A percentile compares a stretch with the other conserved stretches of the same genome.
Conservation (phyloP, 345 rosid species). For the Moricandia moricandioides region DNA sequence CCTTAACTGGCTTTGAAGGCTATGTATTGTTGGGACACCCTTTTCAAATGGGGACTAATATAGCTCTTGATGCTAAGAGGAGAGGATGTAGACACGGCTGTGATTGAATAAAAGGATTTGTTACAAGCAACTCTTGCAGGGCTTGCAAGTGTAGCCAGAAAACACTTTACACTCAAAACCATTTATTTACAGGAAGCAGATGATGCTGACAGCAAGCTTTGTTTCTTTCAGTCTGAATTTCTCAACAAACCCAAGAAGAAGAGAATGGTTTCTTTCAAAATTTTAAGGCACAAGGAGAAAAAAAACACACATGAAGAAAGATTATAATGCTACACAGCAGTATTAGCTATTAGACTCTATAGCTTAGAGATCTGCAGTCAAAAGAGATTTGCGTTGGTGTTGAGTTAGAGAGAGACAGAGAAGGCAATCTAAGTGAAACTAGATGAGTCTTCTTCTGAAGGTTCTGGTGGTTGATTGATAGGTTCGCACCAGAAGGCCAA, state of each 20-base stretch:
- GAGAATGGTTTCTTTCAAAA: slow-evolving; percentile 21
- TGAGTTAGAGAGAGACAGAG: slow-evolving; percentile 13
- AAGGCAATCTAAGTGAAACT: slow-evolving; percentile 9
- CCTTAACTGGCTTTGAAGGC: slow-evolving; percentile 16
- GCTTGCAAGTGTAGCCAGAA: not conserved
- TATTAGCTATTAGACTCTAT: slow-evolving; percentile 37
- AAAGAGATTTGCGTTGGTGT: slow-evolving; percentile 33
- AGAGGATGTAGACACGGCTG: not conserved
- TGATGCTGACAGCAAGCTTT: slow-evolving; percentile 2
- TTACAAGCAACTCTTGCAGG: not conserved
- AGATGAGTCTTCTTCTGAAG: slow-evolving; percentile 64
- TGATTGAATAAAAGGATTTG: slow-evolving; percentile 3
- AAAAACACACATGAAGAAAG: not conserved
- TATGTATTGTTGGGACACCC: not conserved
- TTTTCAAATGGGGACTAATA: not conserved
- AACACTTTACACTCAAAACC: not conserved
- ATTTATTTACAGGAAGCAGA: slow-evolving; percentile 17
- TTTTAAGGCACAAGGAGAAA: slow-evolving; percentile 8
- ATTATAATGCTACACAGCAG: slow-evolving; percentile 8
- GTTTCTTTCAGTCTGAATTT: slow-evolving; percentile 6
- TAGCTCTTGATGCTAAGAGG: slow-evolving; percentile 4
- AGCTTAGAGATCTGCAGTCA: slow-evolving; percentile 45
- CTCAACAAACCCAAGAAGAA: slow-evolving; percentile 24
- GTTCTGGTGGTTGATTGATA: slow-evolving; percentile 76
- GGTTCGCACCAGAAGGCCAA: slow-evolving; percentile 78